Conservation (phyloP, 1,284 basidiomycete genomes). For the Rhizopogon hawkerae region DNA sequence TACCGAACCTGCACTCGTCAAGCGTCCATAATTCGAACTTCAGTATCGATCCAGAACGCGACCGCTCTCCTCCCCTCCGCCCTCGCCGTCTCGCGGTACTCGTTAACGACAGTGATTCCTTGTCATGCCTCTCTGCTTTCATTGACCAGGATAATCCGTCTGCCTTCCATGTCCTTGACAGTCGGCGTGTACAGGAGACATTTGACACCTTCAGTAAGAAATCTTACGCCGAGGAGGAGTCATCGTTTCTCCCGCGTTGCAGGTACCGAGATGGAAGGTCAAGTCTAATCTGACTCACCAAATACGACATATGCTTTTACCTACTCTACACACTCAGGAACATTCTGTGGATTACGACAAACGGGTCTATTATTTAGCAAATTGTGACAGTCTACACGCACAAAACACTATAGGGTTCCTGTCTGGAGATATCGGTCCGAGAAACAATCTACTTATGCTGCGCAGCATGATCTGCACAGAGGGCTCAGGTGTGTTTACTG, state of each 20-base stretch:
- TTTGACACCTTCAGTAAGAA: constrained; percentile 15
- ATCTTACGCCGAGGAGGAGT: background rate
- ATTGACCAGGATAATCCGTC: constrained; percentile 28
- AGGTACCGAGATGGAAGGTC: too few relatives aligned
- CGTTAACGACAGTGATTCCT: constrained; percentile 34
- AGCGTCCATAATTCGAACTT: background rate
- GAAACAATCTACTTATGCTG: too few relatives aligned
- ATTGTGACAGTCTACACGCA: too few relatives aligned
- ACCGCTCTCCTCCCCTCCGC: constrained; percentile 18
- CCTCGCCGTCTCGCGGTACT: constrained; percentile 31
- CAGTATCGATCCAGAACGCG: background rate
- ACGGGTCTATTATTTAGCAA: too few relatives aligned
- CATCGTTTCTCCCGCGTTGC: too few relatives aligned
- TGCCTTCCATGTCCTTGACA: constrained; percentile 22
- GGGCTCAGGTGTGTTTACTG: too few relatives aligned
- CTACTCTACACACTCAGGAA: background rate
- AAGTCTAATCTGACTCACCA: too few relatives aligned
- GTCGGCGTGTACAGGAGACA: constrained; percentile 24
- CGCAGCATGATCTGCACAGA: too few relatives aligned
- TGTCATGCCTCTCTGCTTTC: constrained; percentile 33
- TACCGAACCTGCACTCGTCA: background rate
- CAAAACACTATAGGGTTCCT: too few relatives aligned
- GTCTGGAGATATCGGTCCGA: too few relatives aligned
- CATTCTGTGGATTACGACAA: too few relatives aligned
- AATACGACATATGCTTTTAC: background rate